A percentile compares a stretch with the other conserved stretches of the same genome.
Conservation (phyloP, 2,329 filamentous ascomycete genomes). For the Talaromyces sp. region DNA sequence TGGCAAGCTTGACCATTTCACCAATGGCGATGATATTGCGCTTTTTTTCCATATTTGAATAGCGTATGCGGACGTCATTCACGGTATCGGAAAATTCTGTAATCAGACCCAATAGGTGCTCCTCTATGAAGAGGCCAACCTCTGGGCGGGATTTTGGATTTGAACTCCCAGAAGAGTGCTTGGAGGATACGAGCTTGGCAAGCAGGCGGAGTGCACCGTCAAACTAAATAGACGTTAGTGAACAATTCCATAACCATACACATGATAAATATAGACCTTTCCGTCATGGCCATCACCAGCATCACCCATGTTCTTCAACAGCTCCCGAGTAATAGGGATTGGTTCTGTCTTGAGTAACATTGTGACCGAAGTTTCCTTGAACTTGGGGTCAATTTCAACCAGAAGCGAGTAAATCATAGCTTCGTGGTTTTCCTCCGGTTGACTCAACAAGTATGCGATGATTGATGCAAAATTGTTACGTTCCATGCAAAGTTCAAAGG, state of each 20-base stretch:
- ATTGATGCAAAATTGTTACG: constrained; percentile 59
- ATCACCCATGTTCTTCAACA: constrained; percentile 76
- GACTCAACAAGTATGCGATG: constrained; percentile 56
- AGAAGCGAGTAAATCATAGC: constrained; percentile 66
- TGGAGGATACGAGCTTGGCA: constrained; percentile 51
- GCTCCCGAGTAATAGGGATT: constrained; percentile 70
- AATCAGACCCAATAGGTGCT: constrained; percentile 82
- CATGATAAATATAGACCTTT: constrained; percentile 45
- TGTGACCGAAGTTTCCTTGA: constrained; percentile 63
- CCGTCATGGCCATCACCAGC: constrained; percentile 52
- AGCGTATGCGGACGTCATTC: constrained; percentile 62
- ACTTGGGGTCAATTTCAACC: constrained; percentile 64
- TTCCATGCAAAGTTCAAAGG: constrained; percentile 61
- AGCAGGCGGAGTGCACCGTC: constrained; percentile 53
- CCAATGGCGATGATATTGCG: constrained; percentile 79
- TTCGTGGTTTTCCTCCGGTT: constrained; percentile 63
- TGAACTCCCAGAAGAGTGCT: constrained; percentile 43
- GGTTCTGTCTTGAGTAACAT: constrained; percentile 72
- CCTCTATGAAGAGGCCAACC: constrained; percentile 73
- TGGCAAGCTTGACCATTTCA: constrained; percentile 78
- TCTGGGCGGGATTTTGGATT: constrained; percentile 53
- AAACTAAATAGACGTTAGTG: constrained; percentile 31
- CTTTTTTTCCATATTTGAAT: constrained; percentile 65
- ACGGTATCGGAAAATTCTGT: constrained; percentile 74
- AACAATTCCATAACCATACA: not conserved